These are phyloP conservation scores for Botrytis squamosa DNA, from an alignment of 2,329 filamentous ascomycete species.

Conservation along the genomic window DNA sequence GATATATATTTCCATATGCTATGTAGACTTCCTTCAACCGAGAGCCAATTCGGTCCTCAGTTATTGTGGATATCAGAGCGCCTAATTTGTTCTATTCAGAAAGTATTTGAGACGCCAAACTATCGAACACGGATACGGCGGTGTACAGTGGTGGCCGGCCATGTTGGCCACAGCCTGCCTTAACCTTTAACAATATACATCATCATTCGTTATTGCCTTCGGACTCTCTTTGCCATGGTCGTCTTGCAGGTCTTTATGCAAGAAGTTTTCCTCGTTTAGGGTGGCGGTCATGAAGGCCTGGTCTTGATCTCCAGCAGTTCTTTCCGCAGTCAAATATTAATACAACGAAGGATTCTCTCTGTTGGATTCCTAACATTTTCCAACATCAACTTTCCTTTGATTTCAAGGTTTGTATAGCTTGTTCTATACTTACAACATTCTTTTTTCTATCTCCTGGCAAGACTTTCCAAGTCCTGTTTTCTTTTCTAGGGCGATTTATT, in stretches of 20 bases:
- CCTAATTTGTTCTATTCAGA: too few relatives aligned
- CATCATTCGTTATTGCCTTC: conserved; percentile 6
- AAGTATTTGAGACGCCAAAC: neutral
- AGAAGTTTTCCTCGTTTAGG: neutral
- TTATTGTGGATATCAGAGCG: neutral
- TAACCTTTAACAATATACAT: neutral
- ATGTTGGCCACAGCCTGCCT: neutral
- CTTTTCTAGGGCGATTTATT: neutral
- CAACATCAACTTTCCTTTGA: neutral
- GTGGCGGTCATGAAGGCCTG: neutral
- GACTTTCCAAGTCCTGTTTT: neutral
- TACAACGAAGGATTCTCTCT: neutral
- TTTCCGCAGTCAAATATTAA: conserved; percentile 5
- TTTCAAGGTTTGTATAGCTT: neutral
- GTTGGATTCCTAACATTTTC: neutral
- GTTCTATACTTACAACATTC: neutral
- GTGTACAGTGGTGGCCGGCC: neutral
- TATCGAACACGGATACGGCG: neutral
- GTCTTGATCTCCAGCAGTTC: neutral
- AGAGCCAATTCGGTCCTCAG: neutral
- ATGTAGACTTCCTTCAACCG: neutral
- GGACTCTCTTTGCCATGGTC: neutral
- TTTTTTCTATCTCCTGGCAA: neutral
- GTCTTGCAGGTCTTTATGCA: neutral
- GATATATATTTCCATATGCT: neutral